Conservation (phyloP, 208 protist genomes). For the Leishmania major region DNA sequence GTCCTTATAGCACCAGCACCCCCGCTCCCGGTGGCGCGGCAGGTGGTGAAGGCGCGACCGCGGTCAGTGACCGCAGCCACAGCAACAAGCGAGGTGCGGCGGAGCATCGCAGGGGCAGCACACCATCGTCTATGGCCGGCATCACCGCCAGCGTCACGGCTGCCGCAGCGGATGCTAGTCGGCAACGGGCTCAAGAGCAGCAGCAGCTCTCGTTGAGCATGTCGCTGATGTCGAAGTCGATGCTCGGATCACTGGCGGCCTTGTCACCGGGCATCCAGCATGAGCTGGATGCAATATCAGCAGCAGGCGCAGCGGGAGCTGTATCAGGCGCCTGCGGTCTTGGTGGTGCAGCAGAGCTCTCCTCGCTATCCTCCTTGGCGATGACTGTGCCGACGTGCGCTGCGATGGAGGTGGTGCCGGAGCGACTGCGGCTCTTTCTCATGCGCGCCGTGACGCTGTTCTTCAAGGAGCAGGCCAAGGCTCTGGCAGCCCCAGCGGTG, state of each 20-base stretch:
- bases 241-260: not conserved
- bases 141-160: slow-evolving; percentile 23
- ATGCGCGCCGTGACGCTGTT: slow-evolving; percentile 28
- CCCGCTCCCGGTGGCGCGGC: not conserved
- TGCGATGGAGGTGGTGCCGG: slow-evolving; percentile 12
- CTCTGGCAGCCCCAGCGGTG: not conserved
- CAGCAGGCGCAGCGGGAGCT: not conserved
- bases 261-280: not conserved
- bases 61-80: not conserved
- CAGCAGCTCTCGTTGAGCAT: slow-evolving; percentile 5
- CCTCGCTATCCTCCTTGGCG: not conserved
- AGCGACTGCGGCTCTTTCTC: slow-evolving; percentile 30
- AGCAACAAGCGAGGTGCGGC: not conserved
- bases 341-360: not conserved
- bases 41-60: not conserved
- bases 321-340: not conserved
- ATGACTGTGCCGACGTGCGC: not conserved
- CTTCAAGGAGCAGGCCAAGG: slow-evolving; percentile 25
- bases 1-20: not conserved
- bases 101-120: not conserved
- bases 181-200: slow-evolving; percentile 17
- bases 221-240: not conserved
- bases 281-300: not conserved
- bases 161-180: slow-evolving; percentile 6
- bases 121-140: slow-evolving; percentile 27